These are phyloP conservation scores for Protea cynaroides DNA, from an alignment of 164 flowering plant genomes.

Conservation along the genomic window DNA sequence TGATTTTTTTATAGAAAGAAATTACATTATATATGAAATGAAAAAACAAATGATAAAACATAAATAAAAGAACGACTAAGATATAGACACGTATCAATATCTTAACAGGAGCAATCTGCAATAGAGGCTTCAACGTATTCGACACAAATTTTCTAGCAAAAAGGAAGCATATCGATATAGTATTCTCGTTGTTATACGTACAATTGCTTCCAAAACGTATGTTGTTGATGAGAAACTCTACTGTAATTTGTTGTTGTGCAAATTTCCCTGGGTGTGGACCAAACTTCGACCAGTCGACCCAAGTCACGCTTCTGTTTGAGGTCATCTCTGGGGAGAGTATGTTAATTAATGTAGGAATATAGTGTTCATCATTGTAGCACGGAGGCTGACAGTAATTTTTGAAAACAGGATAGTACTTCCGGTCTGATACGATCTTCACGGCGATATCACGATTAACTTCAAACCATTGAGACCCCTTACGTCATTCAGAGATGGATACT, in stretches of 20 bases:
- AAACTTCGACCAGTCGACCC: neutral
- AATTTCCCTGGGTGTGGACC: neutral
- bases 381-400: neutral
- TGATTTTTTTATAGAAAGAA: too few species aligned
- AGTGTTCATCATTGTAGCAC: neutral
- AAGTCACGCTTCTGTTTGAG: neutral
- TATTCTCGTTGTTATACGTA: neutral
- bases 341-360: neutral
- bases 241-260: neutral
- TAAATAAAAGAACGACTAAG: too few species aligned
- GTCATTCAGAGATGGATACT: neutral
- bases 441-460: neutral
- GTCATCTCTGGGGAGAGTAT: neutral
- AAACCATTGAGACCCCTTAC: neutral
- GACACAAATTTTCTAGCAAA: neutral
- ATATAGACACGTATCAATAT: too few species aligned
- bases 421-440: neutral
- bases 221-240: neutral
- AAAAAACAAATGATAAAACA: too few species aligned
- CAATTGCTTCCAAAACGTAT: neutral
- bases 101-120: neutral
- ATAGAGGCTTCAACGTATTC: neutral
- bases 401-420: neutral
- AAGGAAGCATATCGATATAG: neutral
- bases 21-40: too few species aligned